Percentiles rank a stretch among this genome's conserved stretches.
These are phyloP conservation scores for Leccinum insigne DNA, from an alignment of 1,284 basidiomycete species.

Conservation along the genomic window DNA sequence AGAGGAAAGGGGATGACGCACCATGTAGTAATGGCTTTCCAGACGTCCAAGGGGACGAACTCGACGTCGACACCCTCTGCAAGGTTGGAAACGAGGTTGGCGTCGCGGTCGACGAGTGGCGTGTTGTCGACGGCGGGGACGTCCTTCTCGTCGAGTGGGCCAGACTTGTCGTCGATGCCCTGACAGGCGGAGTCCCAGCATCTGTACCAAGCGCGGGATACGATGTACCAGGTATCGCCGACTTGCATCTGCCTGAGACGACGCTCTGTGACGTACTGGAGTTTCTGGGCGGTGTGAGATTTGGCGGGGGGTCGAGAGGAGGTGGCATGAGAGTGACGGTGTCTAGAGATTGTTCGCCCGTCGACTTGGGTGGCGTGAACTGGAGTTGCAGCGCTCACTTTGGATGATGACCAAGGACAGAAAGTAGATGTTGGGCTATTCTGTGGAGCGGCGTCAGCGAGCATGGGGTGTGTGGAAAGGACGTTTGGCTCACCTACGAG, in stretches of 20 bases:
- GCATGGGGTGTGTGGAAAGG: neutral
- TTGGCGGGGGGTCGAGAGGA: conserved; percentile 19
- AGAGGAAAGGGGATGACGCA: conserved; percentile 35
- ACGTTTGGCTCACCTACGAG: neutral
- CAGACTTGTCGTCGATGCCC: conserved; percentile 66
- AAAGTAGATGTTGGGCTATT: neutral
- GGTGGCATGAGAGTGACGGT: conserved; percentile 25
- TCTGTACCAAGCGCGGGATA: conserved; percentile 71
- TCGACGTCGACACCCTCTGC: conserved; percentile 77
- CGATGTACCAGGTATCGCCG: conserved; percentile 80
- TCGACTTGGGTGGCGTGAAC: conserved; percentile 31
- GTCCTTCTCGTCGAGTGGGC: conserved; percentile 56
- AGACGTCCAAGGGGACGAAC: conserved; percentile 73
- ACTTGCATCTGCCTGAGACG: conserved; percentile 50
- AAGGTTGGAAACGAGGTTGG: conserved; percentile 48
- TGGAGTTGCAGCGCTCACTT: conserved; percentile 48
- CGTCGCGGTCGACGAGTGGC: conserved; percentile 54
- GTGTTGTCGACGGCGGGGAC: conserved; percentile 79
- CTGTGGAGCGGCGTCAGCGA: neutral
- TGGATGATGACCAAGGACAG: conserved; percentile 47
- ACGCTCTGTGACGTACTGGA: conserved; percentile 48
- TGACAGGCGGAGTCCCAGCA: conserved; percentile 73
- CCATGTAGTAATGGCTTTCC: conserved; percentile 71
- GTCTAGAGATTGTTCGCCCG: conserved; percentile 43
- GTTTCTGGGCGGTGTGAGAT: conserved; percentile 45